A percentile compares a stretch with the other conserved stretches of the same genome.
Conservation (phyloP, 495 filamentous ascomycete genomes). For the Lepidopterella palustris region DNA sequence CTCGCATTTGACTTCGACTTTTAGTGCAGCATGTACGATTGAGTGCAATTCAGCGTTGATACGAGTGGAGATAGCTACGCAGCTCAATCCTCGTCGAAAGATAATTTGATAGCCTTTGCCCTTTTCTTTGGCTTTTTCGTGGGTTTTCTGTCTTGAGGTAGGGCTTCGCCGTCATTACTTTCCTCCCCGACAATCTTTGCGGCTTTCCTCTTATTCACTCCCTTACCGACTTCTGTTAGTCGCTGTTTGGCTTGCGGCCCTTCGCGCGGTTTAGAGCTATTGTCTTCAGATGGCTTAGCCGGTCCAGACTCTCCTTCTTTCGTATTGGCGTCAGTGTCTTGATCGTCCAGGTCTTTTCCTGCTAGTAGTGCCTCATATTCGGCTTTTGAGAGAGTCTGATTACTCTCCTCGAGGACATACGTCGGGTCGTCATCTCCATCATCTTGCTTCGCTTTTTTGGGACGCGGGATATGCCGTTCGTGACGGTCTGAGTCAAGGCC, state of each 20-base stretch:
- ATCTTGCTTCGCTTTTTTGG: conserved; percentile 35
- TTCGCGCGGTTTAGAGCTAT: background rate
- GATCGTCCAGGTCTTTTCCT: conserved; percentile 17
- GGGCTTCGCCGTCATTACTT: conserved; percentile 17
- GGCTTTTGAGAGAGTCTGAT: conserved; percentile 37
- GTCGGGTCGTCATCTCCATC: conserved; percentile 44
- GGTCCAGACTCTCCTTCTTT: background rate
- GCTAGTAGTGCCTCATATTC: conserved; percentile 40
- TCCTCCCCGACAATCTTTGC: conserved; percentile 32
- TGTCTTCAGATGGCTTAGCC: background rate
- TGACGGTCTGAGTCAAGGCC: conserved; percentile 35
- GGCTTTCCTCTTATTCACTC: conserved; percentile 34
- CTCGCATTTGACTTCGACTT: no score
- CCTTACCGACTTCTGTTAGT: conserved; percentile 17
- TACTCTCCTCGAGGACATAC: conserved; percentile 45
- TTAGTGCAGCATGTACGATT: no score
- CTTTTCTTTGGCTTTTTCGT: conserved; percentile 38
- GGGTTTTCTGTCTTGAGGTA: background rate
- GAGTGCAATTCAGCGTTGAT: no score
- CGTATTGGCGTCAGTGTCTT: background rate
- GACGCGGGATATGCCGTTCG: conserved; percentile 39
- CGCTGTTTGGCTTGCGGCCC: conserved; percentile 7
- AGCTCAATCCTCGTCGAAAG: conserved; percentile 33
- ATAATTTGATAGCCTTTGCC: conserved; percentile 37
- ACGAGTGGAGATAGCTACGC: background rate